Conservation (phyloP, 1,284 basidiomycete species). For the Tilletiopsis washingtonensis region DNA sequence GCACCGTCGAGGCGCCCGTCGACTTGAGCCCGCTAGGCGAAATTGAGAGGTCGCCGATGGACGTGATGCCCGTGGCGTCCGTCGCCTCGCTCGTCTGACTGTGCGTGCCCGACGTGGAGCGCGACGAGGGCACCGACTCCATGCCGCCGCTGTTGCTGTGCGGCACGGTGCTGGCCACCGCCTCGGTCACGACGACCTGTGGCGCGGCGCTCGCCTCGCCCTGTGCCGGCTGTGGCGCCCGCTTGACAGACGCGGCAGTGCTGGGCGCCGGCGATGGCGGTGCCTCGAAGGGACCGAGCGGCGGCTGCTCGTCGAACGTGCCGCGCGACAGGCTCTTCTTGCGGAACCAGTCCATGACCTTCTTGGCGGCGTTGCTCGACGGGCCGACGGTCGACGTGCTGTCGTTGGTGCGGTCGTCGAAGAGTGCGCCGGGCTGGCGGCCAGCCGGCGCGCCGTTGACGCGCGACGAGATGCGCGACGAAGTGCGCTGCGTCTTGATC, state of each 20-base stretch:
- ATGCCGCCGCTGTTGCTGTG: neutral
- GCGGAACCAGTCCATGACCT: constrained; percentile 61
- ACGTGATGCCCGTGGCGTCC: constrained; percentile 18
- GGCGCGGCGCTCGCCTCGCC: constrained; percentile 4
- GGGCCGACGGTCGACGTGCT: constrained; percentile 36
- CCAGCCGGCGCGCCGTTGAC: neutral
- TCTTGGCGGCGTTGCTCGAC: constrained; percentile 55
- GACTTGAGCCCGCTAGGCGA: constrained; percentile 21
- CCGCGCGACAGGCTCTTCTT: constrained; percentile 52
- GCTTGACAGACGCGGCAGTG: constrained; percentile 6
- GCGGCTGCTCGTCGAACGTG: constrained; percentile 32
- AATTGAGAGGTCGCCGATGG: constrained; percentile 12
- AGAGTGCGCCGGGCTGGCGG: constrained; percentile 4
- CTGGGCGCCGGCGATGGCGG: constrained; percentile 8
- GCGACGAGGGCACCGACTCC: constrained; percentile 33
- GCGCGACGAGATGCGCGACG: neutral
- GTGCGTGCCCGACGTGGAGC: constrained; percentile 42
- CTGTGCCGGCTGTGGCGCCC: neutral
- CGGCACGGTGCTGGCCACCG: neutral
- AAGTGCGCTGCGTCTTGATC: neutral
- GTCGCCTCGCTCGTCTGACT: constrained; percentile 36
- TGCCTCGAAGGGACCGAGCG: constrained; percentile 26
- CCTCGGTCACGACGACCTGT: constrained; percentile 20
- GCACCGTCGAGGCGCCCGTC: constrained; percentile 29
- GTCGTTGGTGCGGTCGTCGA: constrained; percentile 23